Evolutionary conservation across 164 flowering plant genomes (phyloP).

Genomic region (Tinospora cordifolia): DNA sequence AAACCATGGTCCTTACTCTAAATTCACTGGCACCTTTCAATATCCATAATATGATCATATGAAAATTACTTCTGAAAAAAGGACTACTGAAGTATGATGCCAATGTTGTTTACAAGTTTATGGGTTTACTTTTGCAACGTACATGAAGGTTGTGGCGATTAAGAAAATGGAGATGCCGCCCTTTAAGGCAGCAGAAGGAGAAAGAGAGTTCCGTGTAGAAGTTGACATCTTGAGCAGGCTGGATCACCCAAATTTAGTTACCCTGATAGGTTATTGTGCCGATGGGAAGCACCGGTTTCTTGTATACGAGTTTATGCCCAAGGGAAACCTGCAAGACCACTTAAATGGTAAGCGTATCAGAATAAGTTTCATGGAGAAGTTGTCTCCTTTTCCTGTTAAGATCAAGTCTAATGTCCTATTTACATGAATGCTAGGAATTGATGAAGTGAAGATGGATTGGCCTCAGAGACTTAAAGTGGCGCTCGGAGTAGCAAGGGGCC

Average conservation of each 20-base stretch:
- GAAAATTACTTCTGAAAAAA: too few relatives aligned
- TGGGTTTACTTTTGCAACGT: neutral
- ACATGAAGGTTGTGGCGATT: constrained; percentile 72
- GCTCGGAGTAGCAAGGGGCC: constrained; percentile 86
- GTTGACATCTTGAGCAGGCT: constrained; percentile 96
- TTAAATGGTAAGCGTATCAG: constrained; percentile 49
- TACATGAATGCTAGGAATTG: constrained; percentile 37
- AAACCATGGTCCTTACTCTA: neutral
- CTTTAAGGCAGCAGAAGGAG: constrained; percentile 86
- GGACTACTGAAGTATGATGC: neutral
- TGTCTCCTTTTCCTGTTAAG: neutral
- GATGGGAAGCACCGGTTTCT: constrained; percentile 94
- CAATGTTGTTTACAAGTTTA: neutral
- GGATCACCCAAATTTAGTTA: constrained; percentile 84
- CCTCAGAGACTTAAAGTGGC: constrained; percentile 78
- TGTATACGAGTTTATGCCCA: constrained; percentile 85
- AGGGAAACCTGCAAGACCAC: constrained; percentile 91
- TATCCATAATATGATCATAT: neutral
- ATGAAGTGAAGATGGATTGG: constrained; percentile 78
- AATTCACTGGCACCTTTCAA: neutral
- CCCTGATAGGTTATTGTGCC: constrained; percentile 90
- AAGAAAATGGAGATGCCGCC: constrained; percentile 96
- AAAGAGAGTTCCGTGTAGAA: constrained; percentile 90
- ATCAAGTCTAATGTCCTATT: neutral
- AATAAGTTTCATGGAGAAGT: neutral